Conservation (phyloP, 1,284 basidiomycete genomes). For the Uromyces viciae-fabae region DNA sequence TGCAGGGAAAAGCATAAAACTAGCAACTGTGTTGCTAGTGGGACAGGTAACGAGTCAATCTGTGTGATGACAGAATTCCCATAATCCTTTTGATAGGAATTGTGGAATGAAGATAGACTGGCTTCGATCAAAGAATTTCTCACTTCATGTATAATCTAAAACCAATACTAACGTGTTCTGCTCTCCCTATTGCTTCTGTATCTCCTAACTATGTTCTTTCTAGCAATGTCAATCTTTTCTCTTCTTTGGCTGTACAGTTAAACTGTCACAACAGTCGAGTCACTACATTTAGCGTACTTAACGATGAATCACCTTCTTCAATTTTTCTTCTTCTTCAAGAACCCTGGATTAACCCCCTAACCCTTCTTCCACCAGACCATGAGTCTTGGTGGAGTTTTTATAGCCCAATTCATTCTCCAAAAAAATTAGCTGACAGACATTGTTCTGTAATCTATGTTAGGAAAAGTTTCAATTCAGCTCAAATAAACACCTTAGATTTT, state of each 20-base stretch:
- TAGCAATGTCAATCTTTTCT: neutral
- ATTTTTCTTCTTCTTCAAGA: neutral
- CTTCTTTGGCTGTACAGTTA: neutral
- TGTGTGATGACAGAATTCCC: neutral
- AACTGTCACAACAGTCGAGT: constrained; percentile 12
- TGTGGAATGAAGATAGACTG: neutral
- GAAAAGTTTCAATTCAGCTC: neutral
- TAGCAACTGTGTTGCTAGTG: neutral
- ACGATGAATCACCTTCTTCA: neutral
- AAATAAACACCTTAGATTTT: neutral
- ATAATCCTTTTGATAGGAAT: neutral
- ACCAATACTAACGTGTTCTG: neutral
- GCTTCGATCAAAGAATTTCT: neutral
- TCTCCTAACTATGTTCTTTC: neutral
- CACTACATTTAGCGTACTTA: neutral
- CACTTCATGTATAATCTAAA: neutral
- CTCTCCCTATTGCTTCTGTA: neutral
- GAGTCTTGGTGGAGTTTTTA: constrained; percentile 8
- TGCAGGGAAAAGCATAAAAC: neutral
- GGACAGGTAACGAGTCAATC: neutral
- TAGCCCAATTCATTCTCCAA: neutral
- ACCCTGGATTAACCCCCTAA: neutral
- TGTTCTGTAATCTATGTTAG: neutral
- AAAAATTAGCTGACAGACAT: neutral
- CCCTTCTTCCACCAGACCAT: neutral